These are phyloP conservation scores for Paramecium sonneborni DNA, from an alignment of 73 alveolate genomes.

Conservation along the genomic window DNA sequence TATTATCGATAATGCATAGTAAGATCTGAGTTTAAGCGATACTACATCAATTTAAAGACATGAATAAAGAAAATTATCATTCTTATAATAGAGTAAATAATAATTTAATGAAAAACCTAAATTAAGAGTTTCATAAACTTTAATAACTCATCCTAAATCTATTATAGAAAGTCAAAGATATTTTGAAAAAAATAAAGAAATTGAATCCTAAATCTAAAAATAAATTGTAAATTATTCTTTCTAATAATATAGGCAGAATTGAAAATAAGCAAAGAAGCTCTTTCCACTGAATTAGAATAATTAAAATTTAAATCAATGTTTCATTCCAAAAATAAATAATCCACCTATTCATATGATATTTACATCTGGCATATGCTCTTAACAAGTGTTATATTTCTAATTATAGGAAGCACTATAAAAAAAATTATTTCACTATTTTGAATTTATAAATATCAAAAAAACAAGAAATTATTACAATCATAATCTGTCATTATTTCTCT, in stretches of 20 bases:
- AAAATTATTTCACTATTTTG: neutral
- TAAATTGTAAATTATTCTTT: neutral
- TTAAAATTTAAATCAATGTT: neutral
- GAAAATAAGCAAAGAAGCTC: neutral
- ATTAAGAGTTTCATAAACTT: neutral
- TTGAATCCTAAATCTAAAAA: neutral
- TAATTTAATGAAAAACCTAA: neutral
- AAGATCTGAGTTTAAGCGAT: neutral
- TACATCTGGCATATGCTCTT: slow-evolving; percentile 18
- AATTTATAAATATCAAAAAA: neutral
- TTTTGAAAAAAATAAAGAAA: neutral
- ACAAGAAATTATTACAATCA: neutral
- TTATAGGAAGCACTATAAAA: neutral
- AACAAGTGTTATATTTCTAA: neutral
- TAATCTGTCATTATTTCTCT: neutral
- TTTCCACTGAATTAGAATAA: neutral
- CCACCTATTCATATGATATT: neutral
- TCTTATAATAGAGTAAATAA: neutral
- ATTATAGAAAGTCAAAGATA: neutral
- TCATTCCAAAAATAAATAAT: neutral
- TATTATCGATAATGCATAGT: neutral
- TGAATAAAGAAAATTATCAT: neutral
- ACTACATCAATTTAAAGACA: neutral
- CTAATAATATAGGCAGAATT: neutral
- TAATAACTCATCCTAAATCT: neutral